Evolutionary conservation across 2,329 filamentous ascomycete genomes (phyloP).

Genomic region (Emergomyces orientalis): DNA sequence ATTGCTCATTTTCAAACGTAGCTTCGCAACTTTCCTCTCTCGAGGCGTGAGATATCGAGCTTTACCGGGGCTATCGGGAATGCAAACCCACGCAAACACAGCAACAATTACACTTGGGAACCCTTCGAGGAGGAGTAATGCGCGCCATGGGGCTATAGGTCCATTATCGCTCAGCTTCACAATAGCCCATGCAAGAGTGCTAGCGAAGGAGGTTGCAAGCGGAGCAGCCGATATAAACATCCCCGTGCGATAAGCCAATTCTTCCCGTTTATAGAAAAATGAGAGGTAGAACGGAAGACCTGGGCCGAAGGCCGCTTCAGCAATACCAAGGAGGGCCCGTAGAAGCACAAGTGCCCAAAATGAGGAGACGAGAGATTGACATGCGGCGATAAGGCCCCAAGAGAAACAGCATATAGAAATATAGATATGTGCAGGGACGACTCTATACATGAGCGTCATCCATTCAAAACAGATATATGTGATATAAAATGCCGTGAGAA

Average conservation of each 20-base stretch:
- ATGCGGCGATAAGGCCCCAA: conserved; percentile 70
- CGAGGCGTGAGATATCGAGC: conserved; percentile 54
- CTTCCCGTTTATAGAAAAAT: conserved; percentile 54
- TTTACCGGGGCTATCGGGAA: conserved; percentile 66
- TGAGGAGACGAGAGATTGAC: conserved; percentile 59
- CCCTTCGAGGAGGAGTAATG: conserved; percentile 74
- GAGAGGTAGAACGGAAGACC: conserved; percentile 57
- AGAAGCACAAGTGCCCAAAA: conserved; percentile 47
- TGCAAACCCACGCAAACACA: conserved; percentile 61
- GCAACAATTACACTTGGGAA: conserved; percentile 72
- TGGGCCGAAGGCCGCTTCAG: conserved; percentile 54
- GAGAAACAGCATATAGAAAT: conserved; percentile 54
- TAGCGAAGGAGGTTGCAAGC: conserved; percentile 59
- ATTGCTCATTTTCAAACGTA: conserved; percentile 53
- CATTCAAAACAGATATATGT: conserved; percentile 57
- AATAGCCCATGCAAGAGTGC: conserved; percentile 67
- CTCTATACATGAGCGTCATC: conserved; percentile 55
- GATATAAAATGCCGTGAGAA: conserved; percentile 55
- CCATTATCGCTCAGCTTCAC: conserved; percentile 55
- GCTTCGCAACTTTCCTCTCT: conserved; percentile 59
- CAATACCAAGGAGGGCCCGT: conserved; percentile 42
- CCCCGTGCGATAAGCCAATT: conserved; percentile 76
- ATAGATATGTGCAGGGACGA: conserved; percentile 53
- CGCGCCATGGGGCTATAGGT: conserved; percentile 73
- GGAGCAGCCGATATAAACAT: conserved; percentile 71